Conservation (phyloP, 1,139 yeast genomes). For the Debaryomyces robertsiae region DNA sequence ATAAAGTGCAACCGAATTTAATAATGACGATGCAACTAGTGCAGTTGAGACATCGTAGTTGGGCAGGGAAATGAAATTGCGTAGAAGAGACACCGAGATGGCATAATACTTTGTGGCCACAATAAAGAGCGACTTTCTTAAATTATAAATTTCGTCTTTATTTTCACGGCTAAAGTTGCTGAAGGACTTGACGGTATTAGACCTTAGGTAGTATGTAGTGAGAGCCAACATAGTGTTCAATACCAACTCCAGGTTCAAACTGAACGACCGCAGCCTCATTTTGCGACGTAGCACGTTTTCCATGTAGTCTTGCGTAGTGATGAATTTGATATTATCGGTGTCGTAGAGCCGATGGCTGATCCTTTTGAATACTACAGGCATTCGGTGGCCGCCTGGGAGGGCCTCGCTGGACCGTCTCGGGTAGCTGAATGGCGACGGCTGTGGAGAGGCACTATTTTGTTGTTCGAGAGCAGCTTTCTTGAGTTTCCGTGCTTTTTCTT, state of each 20-base stretch:
- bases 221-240: conserved; percentile 23
- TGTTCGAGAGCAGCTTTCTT: not conserved
- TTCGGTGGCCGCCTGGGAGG: not conserved
- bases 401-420: not conserved
- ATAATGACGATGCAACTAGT: conserved; percentile 25
- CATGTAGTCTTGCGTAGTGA: not conserved
- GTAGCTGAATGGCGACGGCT: not conserved
- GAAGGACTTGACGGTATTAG: conserved; percentile 26
- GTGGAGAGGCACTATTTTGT: not conserved
- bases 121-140: conserved; percentile 17
- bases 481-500: not conserved
- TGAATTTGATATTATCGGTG: not conserved
- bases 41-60: conserved; percentile 25
- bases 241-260: not conserved
- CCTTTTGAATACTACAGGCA: not conserved
- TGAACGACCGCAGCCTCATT: not conserved
- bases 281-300: not conserved
- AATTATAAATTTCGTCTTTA: conserved; percentile 8
- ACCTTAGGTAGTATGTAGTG: conserved; percentile 23
- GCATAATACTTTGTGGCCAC: conserved; percentile 26
- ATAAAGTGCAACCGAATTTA: conserved; percentile 29
- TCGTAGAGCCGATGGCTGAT: not conserved
- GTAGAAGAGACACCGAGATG: conserved; percentile 22
- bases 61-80: conserved; percentile 18
- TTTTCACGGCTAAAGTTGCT: conserved; percentile 10